Percentiles rank a stretch among this genome's conserved stretches.
phyloP scores from a whole-genome alignment of 2,329 filamentous ascomycete species.

The Cercospora zeina region DNA sequence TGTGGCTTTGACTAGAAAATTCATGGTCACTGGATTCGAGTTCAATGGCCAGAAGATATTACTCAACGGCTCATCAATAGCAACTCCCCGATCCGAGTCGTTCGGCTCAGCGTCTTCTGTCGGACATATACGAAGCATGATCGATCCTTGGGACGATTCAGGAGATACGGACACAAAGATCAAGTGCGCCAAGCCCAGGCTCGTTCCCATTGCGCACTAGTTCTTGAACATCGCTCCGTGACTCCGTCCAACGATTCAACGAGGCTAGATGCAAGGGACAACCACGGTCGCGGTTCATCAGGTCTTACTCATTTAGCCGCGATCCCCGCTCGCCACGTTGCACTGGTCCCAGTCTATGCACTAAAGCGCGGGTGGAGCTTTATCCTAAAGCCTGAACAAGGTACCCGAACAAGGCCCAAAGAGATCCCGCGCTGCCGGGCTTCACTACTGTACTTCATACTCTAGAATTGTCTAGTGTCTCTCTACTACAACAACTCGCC shows the following conservation, averaged over 20 bases:
- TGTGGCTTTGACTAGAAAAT: too few relatives aligned
- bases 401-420: background rate
- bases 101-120: background rate
- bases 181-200: background rate
- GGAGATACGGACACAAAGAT: background rate
- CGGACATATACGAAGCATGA: background rate
- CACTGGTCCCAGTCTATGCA: constrained; percentile 2
- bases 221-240: background rate
- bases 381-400: background rate
- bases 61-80: too few relatives aligned
- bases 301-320: background rate
- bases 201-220: background rate
- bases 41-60: too few relatives aligned
- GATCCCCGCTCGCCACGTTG: background rate
- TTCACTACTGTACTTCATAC: background rate
- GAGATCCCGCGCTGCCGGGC: background rate
- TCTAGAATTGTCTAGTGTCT: constrained; percentile 3
- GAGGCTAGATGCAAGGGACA: constrained; percentile 1
- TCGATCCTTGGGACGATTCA: constrained; percentile 4
- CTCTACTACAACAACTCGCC: constrained; percentile 3
- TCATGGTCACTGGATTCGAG: too few relatives aligned
- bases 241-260: too few relatives aligned
- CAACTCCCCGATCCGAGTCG: too few relatives aligned
- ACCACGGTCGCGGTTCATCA: constrained; percentile 6
- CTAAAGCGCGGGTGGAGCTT: background rate